Evolutionary conservation across 768 basidiomycete genomes (phyloP).

Genomic region (Pleurotus salmoneostramineus): DNA sequence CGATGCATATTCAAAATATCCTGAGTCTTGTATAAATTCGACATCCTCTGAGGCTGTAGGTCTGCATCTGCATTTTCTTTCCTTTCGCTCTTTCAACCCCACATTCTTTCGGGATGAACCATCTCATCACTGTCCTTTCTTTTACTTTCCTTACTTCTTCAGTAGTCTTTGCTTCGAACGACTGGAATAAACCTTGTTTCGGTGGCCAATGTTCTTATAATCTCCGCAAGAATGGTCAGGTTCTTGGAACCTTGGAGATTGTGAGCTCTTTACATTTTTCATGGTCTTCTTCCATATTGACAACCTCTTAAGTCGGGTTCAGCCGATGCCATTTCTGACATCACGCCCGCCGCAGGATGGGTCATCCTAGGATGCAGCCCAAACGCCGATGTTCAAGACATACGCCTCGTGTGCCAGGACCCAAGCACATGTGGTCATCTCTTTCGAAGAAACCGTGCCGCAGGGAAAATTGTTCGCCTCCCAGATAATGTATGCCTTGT

Average conservation of each 20-base stretch:
- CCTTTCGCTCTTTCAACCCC: too few relatives aligned
- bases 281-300: neutral
- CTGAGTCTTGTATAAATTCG: too few relatives aligned
- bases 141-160: neutral
- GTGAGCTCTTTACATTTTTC: neutral
- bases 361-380: constrained; percentile 2
- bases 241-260: neutral
- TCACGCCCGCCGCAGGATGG: constrained; percentile 4
- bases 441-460: constrained; percentile 30
- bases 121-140: neutral
- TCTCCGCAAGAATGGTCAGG: neutral
- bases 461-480: constrained; percentile 47
- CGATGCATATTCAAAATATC: too few relatives aligned
- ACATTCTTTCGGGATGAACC: too few relatives aligned
- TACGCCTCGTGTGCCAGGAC: neutral
- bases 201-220: neutral
- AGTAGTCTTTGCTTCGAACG: neutral
- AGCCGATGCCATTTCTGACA: constrained; percentile 2
- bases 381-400: constrained; percentile 3
- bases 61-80: too few relatives aligned
- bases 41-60: too few relatives aligned
- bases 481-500: constrained; percentile 42
- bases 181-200: constrained; percentile 5
- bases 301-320: neutral
- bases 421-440: constrained; percentile 33